Evolutionary conservation across 768 basidiomycete genomes (phyloP).

Genomic region (Phlegmacium glaucopus): DNA sequence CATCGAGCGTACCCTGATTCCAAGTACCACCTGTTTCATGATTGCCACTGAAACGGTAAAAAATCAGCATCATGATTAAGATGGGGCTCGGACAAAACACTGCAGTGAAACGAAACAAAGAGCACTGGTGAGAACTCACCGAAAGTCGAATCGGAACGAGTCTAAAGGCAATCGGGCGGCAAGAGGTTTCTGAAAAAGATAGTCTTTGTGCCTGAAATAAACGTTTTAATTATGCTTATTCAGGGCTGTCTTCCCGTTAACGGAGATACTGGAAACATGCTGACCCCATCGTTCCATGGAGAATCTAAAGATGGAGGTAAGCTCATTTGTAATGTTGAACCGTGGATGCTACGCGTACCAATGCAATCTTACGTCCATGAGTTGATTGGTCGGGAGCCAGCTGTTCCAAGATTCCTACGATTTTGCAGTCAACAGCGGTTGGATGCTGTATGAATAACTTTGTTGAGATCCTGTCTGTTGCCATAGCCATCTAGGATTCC

Average conservation of each 20-base stretch:
- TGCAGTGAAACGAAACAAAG: neutral
- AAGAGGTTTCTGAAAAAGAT: conserved; percentile 75
- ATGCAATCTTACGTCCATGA: conserved; percentile 56
- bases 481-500: conserved; percentile 6
- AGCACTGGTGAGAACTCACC: conserved; percentile 43
- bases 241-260: conserved; percentile 12
- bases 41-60: conserved; percentile 51
- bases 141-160: conserved; percentile 86
- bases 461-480: conserved; percentile 37
- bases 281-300: conserved; percentile 80
- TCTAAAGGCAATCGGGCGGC: conserved; percentile 64
- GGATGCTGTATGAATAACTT: conserved; percentile 54
- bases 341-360: conserved; percentile 42
- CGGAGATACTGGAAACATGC: conserved; percentile 27
- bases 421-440: conserved; percentile 34
- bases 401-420: conserved; percentile 65
- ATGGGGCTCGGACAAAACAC: neutral
- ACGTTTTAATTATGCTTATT: conserved; percentile 10
- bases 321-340: neutral
- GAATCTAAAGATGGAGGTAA: conserved; percentile 44
- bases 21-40: conserved; percentile 72
- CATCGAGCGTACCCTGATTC: conserved; percentile 53
- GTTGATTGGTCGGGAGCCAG: conserved; percentile 46
- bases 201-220: conserved; percentile 72
- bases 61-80: neutral